Evolutionary conservation across 768 basidiomycete species (phyloP).

Genomic region (Leucosporidium creatinivorum): DNA sequence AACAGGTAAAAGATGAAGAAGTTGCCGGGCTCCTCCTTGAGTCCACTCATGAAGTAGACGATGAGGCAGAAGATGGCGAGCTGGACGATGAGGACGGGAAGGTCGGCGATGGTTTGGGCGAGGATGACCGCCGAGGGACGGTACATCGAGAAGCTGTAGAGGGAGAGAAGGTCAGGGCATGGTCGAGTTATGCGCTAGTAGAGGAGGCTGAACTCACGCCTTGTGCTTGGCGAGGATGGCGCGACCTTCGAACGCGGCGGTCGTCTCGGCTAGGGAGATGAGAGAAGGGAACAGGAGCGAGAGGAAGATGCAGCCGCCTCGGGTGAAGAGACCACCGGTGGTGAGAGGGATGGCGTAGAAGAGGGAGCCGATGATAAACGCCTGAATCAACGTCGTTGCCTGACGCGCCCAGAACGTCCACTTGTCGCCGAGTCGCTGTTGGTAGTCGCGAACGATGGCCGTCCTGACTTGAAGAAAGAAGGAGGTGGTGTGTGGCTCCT

Average conservation of each 20-base stretch:
- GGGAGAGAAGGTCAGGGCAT: conserved; percentile 41
- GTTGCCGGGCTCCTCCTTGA: conserved; percentile 38
- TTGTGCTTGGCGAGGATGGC: conserved; percentile 34
- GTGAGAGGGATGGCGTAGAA: conserved; percentile 53
- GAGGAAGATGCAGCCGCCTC: conserved; percentile 47
- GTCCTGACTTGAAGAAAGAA: conserved; percentile 60
- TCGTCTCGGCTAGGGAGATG: conserved; percentile 50
- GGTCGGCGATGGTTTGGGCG: conserved; percentile 44
- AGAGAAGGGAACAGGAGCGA: conserved; percentile 45
- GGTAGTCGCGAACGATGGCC: conserved; percentile 59
- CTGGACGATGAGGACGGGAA: conserved; percentile 40
- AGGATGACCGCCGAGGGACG: conserved; percentile 44
- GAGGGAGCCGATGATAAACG: conserved; percentile 55
- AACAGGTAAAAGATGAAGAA: conserved; percentile 52
- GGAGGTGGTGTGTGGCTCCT: conserved; percentile 73
- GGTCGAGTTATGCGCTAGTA: conserved; percentile 45
- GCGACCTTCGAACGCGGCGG: not conserved
- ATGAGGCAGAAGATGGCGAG: conserved; percentile 39
- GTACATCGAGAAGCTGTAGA: conserved; percentile 44
- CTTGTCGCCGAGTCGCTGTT: conserved; percentile 54
- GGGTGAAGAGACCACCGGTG: conserved; percentile 76
- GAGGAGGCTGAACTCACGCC: too few relatives aligned
- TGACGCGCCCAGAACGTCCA: conserved; percentile 68
- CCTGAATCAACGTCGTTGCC: conserved; percentile 49
- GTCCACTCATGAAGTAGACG: conserved; percentile 48